Conservation (phyloP, 139 green algal species). For the Haematococcus sp. region DNA sequence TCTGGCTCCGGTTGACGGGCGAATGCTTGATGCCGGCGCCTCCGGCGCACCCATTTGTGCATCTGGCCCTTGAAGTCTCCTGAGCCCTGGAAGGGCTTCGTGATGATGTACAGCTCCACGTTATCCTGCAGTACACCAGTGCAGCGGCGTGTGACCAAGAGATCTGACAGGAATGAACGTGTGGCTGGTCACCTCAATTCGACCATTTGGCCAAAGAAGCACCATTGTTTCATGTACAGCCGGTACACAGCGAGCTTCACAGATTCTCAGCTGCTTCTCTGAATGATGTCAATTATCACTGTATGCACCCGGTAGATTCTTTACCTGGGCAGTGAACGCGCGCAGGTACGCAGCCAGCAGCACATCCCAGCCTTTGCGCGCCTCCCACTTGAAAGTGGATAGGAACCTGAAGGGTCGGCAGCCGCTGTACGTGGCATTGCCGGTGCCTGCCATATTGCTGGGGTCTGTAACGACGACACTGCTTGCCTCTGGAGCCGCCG, state of each 20-base stretch:
- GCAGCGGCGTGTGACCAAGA: neutral
- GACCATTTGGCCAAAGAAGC: too few species aligned
- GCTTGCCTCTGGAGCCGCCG: too few species aligned
- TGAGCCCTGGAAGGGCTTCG: conserved; percentile 40
- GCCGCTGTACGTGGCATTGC: neutral
- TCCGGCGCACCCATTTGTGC: conserved; percentile 10
- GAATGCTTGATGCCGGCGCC: neutral
- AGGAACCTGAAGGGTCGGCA: conserved; percentile 49
- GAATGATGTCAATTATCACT: too few species aligned
- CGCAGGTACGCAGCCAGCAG: conserved; percentile 47
- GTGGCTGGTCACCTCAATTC: too few species aligned
- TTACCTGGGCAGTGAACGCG: conserved; percentile 10
- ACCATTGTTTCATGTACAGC: too few species aligned
- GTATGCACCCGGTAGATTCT: too few species aligned
- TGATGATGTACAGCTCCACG: conserved; percentile 55
- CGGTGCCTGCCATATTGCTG: neutral
- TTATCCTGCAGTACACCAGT: conserved; percentile 21
- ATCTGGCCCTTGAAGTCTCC: conserved; percentile 31
- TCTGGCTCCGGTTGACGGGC: neutral
- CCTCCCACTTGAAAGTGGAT: conserved; percentile 75
- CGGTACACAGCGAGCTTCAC: too few species aligned
- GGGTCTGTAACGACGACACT: too few species aligned
- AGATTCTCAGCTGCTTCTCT: too few species aligned
- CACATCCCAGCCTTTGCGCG: conserved; percentile 57
- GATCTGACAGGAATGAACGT: too few species aligned